Evolutionary conservation across 768 basidiomycete species (phyloP).

Genomic region (Gelatoporia subvermispora): DNA sequence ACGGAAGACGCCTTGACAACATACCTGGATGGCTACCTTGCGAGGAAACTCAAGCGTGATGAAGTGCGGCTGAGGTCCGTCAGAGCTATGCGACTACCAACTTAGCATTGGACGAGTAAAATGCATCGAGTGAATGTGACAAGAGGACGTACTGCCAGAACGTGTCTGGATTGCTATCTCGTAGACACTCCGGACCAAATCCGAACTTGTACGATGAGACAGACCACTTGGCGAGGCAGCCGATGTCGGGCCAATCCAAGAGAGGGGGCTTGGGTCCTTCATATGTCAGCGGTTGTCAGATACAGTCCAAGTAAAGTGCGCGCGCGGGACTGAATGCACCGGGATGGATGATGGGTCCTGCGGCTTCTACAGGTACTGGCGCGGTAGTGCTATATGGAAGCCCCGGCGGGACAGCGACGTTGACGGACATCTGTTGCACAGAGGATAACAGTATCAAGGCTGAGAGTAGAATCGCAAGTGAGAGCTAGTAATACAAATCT

Average conservation of each 20-base stretch:
- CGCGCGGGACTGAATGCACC: too few species aligned
- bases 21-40: conserved; percentile 83
- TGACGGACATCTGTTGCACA: background rate
- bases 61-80: conserved; percentile 96
- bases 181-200: conserved; percentile 89
- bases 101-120: background rate
- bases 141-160: conserved; percentile 88
- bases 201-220: conserved; percentile 97
- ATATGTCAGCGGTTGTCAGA: background rate
- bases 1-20: background rate
- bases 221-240: conserved; percentile 87
- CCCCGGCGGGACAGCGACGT: background rate
- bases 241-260: conserved; percentile 79
- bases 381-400: background rate
- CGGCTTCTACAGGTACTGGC: conserved; percentile 21
- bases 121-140: background rate
- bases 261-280: conserved; percentile 40
- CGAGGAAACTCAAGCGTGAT: conserved; percentile 92
- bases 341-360: conserved; percentile 32
- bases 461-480: too few species aligned
- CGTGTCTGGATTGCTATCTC: conserved; percentile 84
- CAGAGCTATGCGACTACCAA: conserved; percentile 48
- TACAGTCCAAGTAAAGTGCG: background rate
- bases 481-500: too few species aligned
- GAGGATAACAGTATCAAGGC: too few species aligned